Conservation (phyloP, 208 protist genomes). For the Crithidia fasciculata region DNA sequence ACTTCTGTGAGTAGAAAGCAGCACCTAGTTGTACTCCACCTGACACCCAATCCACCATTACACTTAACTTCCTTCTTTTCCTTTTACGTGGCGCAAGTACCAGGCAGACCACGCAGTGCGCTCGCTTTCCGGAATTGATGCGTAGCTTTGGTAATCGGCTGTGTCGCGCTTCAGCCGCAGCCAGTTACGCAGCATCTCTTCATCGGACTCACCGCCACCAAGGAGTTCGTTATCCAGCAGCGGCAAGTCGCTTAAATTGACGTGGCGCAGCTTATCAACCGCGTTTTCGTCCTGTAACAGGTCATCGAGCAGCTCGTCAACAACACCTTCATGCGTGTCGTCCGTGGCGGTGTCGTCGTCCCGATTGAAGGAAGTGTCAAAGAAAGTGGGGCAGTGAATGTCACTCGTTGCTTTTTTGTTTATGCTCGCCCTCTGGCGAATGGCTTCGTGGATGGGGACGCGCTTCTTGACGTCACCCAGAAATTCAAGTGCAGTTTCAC, state of each 20-base stretch:
- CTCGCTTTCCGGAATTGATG: constrained; percentile 65
- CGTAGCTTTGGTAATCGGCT: constrained; percentile 76
- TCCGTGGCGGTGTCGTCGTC: too few species aligned
- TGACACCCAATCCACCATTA: not conserved
- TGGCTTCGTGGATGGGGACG: constrained; percentile 77
- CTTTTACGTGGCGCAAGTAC: constrained; percentile 74
- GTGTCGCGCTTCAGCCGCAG: constrained; percentile 56
- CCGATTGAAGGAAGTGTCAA: constrained; percentile 4
- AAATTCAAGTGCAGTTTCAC: constrained; percentile 67
- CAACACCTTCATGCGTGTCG: not conserved
- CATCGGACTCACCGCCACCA: constrained; percentile 24
- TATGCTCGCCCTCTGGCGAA: constrained; percentile 44
- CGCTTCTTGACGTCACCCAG: constrained; percentile 76
- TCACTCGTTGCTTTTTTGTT: constrained; percentile 33
- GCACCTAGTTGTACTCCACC: not conserved
- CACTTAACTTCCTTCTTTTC: constrained; percentile 19
- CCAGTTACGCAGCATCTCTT: constrained; percentile 52
- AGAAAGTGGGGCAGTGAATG: constrained; percentile 26
- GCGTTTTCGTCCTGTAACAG: constrained; percentile 47
- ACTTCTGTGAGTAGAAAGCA: not conserved
- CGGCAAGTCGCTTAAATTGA: constrained; percentile 40
- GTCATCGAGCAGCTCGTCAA: constrained; percentile 39
- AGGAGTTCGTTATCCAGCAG: constrained; percentile 68
- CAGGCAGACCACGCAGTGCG: constrained; percentile 74
- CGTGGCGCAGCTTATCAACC: constrained; percentile 39